phyloP scores from a whole-genome alignment of 2,329 filamentous ascomycete species.

The Aspergillus luchuensis region DNA sequence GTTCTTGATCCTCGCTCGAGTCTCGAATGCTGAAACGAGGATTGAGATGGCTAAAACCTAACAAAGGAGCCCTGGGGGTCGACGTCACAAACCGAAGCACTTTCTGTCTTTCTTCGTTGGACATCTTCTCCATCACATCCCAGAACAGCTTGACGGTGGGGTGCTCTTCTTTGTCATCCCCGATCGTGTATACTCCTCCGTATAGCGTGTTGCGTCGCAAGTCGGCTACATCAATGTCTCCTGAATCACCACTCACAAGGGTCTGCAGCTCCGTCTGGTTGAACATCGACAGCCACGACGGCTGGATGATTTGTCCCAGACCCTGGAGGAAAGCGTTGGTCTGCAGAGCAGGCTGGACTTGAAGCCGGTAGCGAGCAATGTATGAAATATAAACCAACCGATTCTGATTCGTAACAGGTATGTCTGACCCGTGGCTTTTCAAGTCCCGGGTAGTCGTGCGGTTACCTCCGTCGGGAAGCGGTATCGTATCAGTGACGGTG shows the following conservation, averaged over 20 bases:
- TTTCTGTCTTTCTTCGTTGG: conserved; percentile 75
- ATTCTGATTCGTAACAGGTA: conserved; percentile 85
- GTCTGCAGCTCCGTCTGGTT: conserved; percentile 94
- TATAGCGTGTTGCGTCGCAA: conserved; percentile 82
- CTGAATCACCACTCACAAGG: conserved; percentile 83
- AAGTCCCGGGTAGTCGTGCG: conserved; percentile 73
- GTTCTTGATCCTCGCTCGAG: conserved; percentile 70
- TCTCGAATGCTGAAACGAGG: conserved; percentile 90
- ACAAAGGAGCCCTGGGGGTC: conserved; percentile 82
- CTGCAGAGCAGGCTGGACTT: conserved; percentile 76
- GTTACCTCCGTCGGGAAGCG: conserved; percentile 54
- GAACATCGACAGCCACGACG: conserved; percentile 96
- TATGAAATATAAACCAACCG: conserved; percentile 92
- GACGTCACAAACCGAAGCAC: conserved; percentile 96
- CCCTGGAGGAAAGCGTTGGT: conserved; percentile 86
- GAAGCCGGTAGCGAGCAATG: conserved; percentile 82
- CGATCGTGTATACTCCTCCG: conserved; percentile 82
- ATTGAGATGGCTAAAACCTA: conserved; percentile 84
- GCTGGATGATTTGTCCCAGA: conserved; percentile 83
- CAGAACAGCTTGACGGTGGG: conserved; percentile 85
- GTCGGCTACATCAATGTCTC: conserved; percentile 84
- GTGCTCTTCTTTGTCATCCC: conserved; percentile 86
- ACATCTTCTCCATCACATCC: conserved; percentile 77
- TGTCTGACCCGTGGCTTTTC: conserved; percentile 73
- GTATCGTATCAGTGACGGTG: conserved; percentile 73